Percentiles rank a stretch among this genome's conserved stretches.
Conservation (phyloP, 768 basidiomycete genomes). For the Leucosporidium yakuticum region DNA sequence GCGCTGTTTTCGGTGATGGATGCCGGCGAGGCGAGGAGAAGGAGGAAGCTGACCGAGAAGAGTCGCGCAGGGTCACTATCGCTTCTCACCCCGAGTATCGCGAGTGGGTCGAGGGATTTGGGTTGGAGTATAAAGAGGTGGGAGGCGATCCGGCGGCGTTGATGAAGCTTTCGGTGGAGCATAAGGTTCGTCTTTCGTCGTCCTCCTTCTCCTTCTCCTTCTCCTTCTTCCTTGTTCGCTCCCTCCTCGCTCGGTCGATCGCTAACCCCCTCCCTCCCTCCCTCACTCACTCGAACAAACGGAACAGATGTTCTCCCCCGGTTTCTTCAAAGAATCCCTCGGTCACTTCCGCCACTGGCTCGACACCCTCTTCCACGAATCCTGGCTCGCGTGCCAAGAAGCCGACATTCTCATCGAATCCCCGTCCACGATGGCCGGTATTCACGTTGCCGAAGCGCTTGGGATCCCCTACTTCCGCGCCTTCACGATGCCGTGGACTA, state of each 20-base stretch:
- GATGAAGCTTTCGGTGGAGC: constrained; percentile 91
- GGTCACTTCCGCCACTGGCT: constrained; percentile 89
- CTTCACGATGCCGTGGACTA: constrained; percentile 96
- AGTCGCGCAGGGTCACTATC: constrained; percentile 51
- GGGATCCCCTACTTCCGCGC: constrained; percentile 81
- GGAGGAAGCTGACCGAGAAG: no score
- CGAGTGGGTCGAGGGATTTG: constrained; percentile 64
- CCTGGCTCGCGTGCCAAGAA: constrained; percentile 65
- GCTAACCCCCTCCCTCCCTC: neutral
- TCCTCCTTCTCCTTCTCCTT: constrained; percentile 76
- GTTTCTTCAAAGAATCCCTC: constrained; percentile 12
- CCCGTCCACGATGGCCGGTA: constrained; percentile 94
- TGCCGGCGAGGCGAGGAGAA: no score
- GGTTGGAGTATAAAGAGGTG: constrained; percentile 89
- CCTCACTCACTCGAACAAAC: no score
- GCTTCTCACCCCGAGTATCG: constrained; percentile 92
- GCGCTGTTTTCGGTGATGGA: no score
- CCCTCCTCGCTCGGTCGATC: neutral
- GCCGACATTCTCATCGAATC: constrained; percentile 90
- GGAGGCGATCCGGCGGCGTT: constrained; percentile 96
- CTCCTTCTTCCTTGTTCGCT: no score
- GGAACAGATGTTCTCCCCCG: neutral
- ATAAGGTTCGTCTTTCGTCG: constrained; percentile 56
- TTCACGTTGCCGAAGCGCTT: constrained; percentile 91
- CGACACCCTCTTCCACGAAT: constrained; percentile 60